Base-by-base conservation (phyloP, 805 yeast genomes). In the Pichia membranifaciens region DNA sequence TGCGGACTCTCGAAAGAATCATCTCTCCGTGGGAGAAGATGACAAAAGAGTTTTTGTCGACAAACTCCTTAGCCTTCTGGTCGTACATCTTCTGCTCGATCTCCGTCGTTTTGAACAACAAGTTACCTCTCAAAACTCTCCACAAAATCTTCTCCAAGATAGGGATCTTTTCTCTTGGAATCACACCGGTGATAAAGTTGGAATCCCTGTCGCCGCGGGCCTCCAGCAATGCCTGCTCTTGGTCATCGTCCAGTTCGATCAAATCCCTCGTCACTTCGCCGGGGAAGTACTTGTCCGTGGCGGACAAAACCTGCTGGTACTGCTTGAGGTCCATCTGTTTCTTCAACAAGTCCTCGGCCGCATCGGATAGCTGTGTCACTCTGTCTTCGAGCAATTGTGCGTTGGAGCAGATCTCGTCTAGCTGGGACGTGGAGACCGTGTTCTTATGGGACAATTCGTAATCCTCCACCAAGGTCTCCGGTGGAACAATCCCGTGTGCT, bases 111-210 rank as follows among this genome's bases (percentile, higher is more conserved):
- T 82, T 82, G 64, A 90, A 78, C 59, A 77, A 87, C 54, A 95
- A 71, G 64, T 93, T 93, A 60, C 99, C 99, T 64, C 99, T 81
- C 53, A 91, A 75, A 17, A 88, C 81, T 68, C 99, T 78, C 96
- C 96, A 93, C 41, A 89, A 69, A 48, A 93, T 87, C 58, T 81
- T 85, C 61, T 89, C 89, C 52, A 93, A 71, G 2, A 83, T 72
- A 15, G 75, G 78, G 23, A 88, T 73, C 59, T 84, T 85, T 10
- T 72, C 78, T 57, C 93, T 76, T 38, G 81, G 75, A 40, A 93
- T 82, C 13, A 91, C 90, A 44, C 98, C 99, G 8, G 93, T 79
- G 43, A 86, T 78, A 53, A 82, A 80, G 47, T 68, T 72, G 25
- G 72, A 69, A 53, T 67, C 67, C 38, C 66, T 61, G 22, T 65